Conservation (phyloP, 345 rosid genomes). For the Syzygium aromaticum region DNA sequence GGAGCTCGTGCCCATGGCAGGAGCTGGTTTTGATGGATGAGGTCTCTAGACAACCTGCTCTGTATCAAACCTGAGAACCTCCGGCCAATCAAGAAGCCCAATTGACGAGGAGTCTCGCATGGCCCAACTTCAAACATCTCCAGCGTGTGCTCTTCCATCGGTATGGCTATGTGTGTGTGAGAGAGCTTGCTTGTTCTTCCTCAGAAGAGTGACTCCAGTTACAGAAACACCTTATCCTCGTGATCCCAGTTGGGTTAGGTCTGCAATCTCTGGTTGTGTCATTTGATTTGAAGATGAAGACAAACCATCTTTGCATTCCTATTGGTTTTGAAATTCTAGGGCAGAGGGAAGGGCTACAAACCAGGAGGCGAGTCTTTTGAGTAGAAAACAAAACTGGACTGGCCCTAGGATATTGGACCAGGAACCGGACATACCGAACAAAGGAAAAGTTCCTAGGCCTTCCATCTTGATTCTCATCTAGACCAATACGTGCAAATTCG, state of each 20-base stretch:
- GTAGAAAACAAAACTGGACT: not conserved
- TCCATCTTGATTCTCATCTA: too few relatives aligned
- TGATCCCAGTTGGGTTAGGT: not conserved
- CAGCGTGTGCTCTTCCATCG: constrained; percentile 5
- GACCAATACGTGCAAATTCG: not conserved
- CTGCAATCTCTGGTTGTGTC: not conserved
- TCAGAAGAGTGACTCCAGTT: not conserved
- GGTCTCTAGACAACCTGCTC: constrained; percentile 38
- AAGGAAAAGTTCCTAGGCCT: too few relatives aligned
- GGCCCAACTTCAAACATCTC: constrained; percentile 52
- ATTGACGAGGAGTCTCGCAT: constrained; percentile 26
- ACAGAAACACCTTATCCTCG: not conserved
- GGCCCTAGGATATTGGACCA: too few relatives aligned
- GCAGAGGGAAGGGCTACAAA: not conserved
- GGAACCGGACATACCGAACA: too few relatives aligned
- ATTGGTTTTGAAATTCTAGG: not conserved
- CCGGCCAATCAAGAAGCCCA: constrained; percentile 44
- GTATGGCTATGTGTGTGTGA: not conserved
- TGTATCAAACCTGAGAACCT: constrained; percentile 30
- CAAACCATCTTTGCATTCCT: not conserved
- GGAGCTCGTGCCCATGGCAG: constrained; percentile 31
- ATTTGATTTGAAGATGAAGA: not conserved
- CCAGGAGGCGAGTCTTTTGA: not conserved
- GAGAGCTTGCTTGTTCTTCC: not conserved
- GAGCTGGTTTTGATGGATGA: constrained; percentile 43